phyloP scores from a whole-genome alignment of 805 yeast species.

The Monosporozyma solicola region DNA sequence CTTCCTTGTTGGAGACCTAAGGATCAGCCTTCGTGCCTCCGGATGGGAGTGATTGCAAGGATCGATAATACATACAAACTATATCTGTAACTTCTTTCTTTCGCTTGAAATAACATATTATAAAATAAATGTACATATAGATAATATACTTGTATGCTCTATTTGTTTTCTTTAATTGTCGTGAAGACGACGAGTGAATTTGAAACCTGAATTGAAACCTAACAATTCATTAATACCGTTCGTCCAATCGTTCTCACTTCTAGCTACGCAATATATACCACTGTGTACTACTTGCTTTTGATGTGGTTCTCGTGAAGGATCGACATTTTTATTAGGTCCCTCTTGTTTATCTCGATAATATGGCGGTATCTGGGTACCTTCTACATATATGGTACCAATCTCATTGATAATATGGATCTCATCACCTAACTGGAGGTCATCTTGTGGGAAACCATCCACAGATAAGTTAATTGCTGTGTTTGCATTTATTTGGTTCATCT shows the following conservation, averaged over 20 bases:
- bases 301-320: not conserved
- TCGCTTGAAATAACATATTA: not conserved
- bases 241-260: conserved; percentile 84
- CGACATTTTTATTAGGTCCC: not conserved
- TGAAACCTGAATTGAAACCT: conserved; percentile 83
- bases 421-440: conserved; percentile 63
- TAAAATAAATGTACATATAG: not conserved
- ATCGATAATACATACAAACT: conserved; percentile 31
- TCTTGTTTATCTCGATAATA: not conserved
- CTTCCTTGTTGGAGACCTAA: conserved; percentile 39
- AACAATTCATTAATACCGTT: conserved; percentile 76
- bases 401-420: conserved; percentile 66
- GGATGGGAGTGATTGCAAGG: conserved; percentile 57
- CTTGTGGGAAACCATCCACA: conserved; percentile 78
- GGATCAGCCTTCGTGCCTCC: conserved; percentile 71
- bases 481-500: conserved; percentile 30
- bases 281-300: conserved; percentile 24
- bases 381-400: conserved; percentile 49
- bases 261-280: conserved; percentile 85
- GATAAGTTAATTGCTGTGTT: conserved; percentile 47
- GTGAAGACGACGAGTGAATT: conserved; percentile 30
- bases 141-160: not conserved
- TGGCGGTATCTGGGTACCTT: conserved; percentile 38
- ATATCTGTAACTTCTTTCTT: conserved; percentile 4
- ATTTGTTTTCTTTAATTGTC: conserved; percentile 4